These are phyloP conservation scores for Cryptosporidium xiaoi DNA, from an alignment of 169 alveolate species.

Conservation along the genomic window DNA sequence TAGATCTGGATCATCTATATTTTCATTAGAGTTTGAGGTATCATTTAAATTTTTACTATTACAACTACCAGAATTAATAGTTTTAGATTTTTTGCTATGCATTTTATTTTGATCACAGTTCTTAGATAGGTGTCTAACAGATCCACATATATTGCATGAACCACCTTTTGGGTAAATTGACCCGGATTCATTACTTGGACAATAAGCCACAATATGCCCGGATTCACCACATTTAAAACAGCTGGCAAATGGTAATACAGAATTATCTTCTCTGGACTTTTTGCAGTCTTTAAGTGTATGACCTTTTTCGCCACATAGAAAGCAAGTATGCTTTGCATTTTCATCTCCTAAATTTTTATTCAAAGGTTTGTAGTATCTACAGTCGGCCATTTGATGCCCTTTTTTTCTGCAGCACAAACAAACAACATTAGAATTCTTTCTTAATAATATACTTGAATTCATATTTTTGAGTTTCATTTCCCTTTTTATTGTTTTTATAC, in stretches of 20 bases:
- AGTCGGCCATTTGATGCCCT: conserved; percentile 65
- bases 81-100: background rate
- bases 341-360: background rate
- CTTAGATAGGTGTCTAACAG: conserved; percentile 57
- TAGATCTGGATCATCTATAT: conserved; percentile 41
- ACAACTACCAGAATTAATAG: no score
- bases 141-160: conserved; percentile 65
- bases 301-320: conserved; percentile 55
- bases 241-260: conserved; percentile 64
- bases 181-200: conserved; percentile 47
- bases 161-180: conserved; percentile 72
- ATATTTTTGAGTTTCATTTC: conserved; percentile 45
- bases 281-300: conserved; percentile 69
- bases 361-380: conserved; percentile 34
- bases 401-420: conserved; percentile 69
- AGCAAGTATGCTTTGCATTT: conserved; percentile 7
- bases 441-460: conserved; percentile 11
- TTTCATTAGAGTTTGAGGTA: background rate
- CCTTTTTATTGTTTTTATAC: conserved; percentile 54
- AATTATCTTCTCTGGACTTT: conserved; percentile 45
- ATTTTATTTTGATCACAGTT: conserved; percentile 30
- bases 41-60: background rate
- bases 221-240: conserved; percentile 58
- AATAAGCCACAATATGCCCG: conserved; percentile 70
- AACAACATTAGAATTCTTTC: conserved; percentile 46